Percentiles rank a stretch among this genome's conserved stretches.
Conservation (phyloP, 2,329 filamentous ascomycete genomes). For the Clonostachys chloroleuca region DNA sequence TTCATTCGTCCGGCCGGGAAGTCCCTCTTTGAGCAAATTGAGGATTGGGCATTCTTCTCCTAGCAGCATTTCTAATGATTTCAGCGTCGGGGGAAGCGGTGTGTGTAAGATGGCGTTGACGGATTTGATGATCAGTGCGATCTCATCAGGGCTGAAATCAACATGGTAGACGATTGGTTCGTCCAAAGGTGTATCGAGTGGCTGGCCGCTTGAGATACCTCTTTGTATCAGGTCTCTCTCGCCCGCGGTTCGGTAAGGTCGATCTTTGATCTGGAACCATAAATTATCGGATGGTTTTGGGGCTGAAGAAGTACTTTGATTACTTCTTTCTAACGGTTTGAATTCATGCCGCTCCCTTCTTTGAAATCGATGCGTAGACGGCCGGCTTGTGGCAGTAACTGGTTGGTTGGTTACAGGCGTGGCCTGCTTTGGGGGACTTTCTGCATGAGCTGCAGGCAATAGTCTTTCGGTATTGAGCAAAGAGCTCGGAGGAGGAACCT, state of each 20-base stretch:
- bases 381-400: no score
- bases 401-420: no score
- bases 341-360: no score
- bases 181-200: slow-evolving; percentile 4
- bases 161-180: slow-evolving; percentile 29
- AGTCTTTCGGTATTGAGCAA: no score
- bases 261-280: slow-evolving; percentile 4
- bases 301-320: background rate
- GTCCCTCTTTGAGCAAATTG: slow-evolving; percentile 9
- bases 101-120: slow-evolving; percentile 6
- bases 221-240: slow-evolving; percentile 18
- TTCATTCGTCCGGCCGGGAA: slow-evolving; percentile 14
- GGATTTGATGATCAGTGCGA: slow-evolving; percentile 15
- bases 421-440: no score
- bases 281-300: background rate
- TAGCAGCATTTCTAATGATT: slow-evolving; percentile 2
- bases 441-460: no score
- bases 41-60: slow-evolving; percentile 12
- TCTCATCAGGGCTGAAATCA: slow-evolving; percentile 36
- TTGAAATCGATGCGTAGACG: no score
- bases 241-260: slow-evolving; percentile 16
- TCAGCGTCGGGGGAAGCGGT: slow-evolving; percentile 1
- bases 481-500: no score
- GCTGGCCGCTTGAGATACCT: slow-evolving; percentile 7
- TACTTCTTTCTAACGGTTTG: background rate